Evolutionary conservation across 768 basidiomycete genomes (phyloP).

Genomic region (Omphalotus guepiniiformis): DNA sequence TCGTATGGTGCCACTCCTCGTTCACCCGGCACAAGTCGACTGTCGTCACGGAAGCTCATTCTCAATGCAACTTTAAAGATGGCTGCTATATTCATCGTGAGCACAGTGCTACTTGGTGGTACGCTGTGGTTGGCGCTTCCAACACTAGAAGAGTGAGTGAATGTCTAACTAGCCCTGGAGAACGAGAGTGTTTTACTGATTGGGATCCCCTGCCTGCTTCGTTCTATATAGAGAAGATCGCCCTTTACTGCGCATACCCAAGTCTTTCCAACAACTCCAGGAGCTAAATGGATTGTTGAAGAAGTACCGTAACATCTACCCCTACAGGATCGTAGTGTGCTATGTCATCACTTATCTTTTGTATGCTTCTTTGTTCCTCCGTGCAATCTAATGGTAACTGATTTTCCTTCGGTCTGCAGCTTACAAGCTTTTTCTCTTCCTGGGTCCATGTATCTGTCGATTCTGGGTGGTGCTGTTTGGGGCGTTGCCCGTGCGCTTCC

Average conservation of each 20-base stretch:
- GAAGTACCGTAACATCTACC: conserved; percentile 90
- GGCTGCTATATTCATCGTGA: conserved; percentile 68
- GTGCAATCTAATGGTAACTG: not conserved
- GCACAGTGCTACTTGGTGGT: conserved; percentile 66
- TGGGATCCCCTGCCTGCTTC: conserved; percentile 12
- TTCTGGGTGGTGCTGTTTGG: conserved; percentile 95
- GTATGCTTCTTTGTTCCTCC: conserved; percentile 42
- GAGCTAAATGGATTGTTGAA: conserved; percentile 80
- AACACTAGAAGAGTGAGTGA: conserved; percentile 67
- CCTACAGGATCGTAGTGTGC: conserved; percentile 79
- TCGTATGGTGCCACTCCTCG: conserved; percentile 50
- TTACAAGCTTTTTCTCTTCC: conserved; percentile 96
- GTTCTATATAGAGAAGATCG: conserved; percentile 59
- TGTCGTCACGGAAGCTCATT: conserved; percentile 55
- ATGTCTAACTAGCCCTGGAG: conserved; percentile 2
- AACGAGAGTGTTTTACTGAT: not conserved
- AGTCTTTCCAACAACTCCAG: conserved; percentile 83
- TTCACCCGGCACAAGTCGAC: conserved; percentile 26
- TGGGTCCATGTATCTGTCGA: conserved; percentile 97
- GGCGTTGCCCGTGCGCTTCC: conserved; percentile 83
- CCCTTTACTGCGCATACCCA: conserved; percentile 74
- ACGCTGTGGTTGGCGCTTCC: conserved; percentile 82
- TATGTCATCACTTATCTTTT: conserved; percentile 91
- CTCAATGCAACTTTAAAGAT: conserved; percentile 83
- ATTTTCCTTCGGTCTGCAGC: conserved; percentile 36